phyloP scores from a whole-genome alignment of 2,329 filamentous ascomycete genomes.

The Alternaria metachromatica region DNA sequence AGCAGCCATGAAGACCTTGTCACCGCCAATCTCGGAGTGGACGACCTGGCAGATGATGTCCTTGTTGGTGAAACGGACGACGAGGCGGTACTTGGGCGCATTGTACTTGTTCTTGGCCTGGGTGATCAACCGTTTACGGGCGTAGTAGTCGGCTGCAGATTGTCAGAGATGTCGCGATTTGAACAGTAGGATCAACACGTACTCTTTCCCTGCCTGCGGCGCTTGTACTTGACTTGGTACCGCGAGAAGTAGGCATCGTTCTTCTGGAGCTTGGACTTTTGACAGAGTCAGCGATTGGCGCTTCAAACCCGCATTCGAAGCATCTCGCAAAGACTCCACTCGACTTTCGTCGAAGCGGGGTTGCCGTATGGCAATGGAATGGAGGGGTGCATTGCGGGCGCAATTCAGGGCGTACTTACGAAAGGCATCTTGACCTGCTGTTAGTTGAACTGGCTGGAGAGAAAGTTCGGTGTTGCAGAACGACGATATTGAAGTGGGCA shows the following conservation, averaged over 20 bases:
- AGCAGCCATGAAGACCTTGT: slow-evolving; percentile 81
- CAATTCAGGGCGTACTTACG: slow-evolving; percentile 51
- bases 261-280: slow-evolving; percentile 93
- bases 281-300: slow-evolving; percentile 99
- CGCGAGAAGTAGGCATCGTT: slow-evolving; percentile 99
- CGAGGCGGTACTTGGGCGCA: slow-evolving; percentile 99
- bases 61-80: slow-evolving; percentile 99
- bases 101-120: slow-evolving; percentile 99
- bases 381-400: slow-evolving; percentile 9
- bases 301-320: slow-evolving; percentile 90
- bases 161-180: slow-evolving; percentile 61
- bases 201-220: slow-evolving; percentile 95
- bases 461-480: slow-evolving; percentile 29
- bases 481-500: slow-evolving; percentile 17
- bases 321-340: slow-evolving; percentile 74
- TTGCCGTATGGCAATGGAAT: slow-evolving; percentile 23
- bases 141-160: slow-evolving; percentile 90
- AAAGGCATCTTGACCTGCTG: slow-evolving; percentile 54
- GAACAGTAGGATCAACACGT: slow-evolving; percentile 61
- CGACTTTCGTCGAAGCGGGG: slow-evolving; percentile 40
- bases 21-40: slow-evolving; percentile 92
- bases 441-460: slow-evolving; percentile 35
- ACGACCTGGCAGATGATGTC: slow-evolving; percentile 99
- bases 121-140: slow-evolving; percentile 98
- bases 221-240: slow-evolving; percentile 99